Evolutionary conservation across 352 stramenopile species (phyloP).

Genomic region (Phytophthora europaea): DNA sequence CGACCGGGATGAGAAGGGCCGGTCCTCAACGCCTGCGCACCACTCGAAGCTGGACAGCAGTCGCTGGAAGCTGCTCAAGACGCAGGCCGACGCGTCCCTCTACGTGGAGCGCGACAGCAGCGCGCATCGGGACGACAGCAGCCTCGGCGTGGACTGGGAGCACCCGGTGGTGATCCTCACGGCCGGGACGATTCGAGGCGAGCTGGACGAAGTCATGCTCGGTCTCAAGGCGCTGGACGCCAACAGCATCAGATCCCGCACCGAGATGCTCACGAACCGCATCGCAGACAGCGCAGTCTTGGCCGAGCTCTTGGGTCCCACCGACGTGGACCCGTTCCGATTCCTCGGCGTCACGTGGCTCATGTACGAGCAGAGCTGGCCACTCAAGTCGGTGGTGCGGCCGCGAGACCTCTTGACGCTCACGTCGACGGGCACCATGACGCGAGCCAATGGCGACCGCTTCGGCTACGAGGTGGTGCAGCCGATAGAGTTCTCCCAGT

Average conservation of each 20-base stretch:
- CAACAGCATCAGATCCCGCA: constrained; percentile 30
- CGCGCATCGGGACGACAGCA: neutral
- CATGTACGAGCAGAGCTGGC: constrained; percentile 34
- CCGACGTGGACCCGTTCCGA: constrained; percentile 43
- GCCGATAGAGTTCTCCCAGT: constrained; percentile 41
- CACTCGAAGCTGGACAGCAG: constrained; percentile 35
- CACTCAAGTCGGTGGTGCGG: constrained; percentile 35
- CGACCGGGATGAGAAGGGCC: constrained; percentile 23
- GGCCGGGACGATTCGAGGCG: constrained; percentile 29
- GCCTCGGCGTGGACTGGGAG: constrained; percentile 21
- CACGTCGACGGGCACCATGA: constrained; percentile 42
- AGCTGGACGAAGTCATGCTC: constrained; percentile 42
- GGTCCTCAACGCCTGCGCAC: constrained; percentile 6
- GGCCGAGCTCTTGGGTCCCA: constrained; percentile 33
- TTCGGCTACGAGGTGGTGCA: constrained; percentile 62
- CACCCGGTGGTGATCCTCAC: constrained; percentile 29
- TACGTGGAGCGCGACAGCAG: constrained; percentile 24
- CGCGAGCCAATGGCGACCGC: constrained; percentile 37
- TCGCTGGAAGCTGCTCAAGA: constrained; percentile 39
- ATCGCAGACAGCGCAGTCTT: constrained; percentile 25
- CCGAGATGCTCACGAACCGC: constrained; percentile 22
- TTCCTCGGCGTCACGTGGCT: constrained; percentile 48
- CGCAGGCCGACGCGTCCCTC: constrained; percentile 27
- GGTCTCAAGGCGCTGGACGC: constrained; percentile 27
- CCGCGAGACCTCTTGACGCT: constrained; percentile 47